phyloP scores from a whole-genome alignment of 2,329 filamentous ascomycete genomes.

The Ophiocordyceps australis region DNA sequence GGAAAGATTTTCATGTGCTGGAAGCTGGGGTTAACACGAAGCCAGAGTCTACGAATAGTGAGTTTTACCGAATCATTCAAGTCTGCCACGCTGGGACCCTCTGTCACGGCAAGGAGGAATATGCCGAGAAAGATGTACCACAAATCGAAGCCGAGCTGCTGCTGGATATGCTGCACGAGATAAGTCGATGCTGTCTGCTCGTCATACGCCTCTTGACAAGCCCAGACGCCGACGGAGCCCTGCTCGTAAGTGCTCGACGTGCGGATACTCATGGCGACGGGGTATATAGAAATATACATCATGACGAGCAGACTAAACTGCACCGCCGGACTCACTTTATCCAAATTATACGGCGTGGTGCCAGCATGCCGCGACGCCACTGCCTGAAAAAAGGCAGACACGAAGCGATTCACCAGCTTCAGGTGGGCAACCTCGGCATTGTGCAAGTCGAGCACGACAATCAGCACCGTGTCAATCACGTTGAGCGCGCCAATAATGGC shows the following conservation, averaged over 20 bases:
- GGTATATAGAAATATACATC: constrained; percentile 48
- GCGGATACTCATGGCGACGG: constrained; percentile 42
- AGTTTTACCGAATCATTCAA: constrained; percentile 6
- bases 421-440: constrained; percentile 29
- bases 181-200: constrained; percentile 5
- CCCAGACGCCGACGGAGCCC: neutral
- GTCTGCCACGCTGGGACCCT: constrained; percentile 10
- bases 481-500: constrained; percentile 31
- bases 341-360: constrained; percentile 30
- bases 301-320: constrained; percentile 42
- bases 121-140: constrained; percentile 21
- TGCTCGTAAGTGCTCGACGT: constrained; percentile 38
- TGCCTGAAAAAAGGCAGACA: constrained; percentile 42
- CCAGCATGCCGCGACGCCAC: constrained; percentile 25
- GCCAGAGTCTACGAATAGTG: rapidly evolving
- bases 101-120: constrained; percentile 4
- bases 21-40: neutral
- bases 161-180: constrained; percentile 14
- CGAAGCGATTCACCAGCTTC: constrained; percentile 23
- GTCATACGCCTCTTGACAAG: too few species aligned
- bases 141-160: constrained; percentile 20
- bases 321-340: constrained; percentile 30
- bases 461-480: constrained; percentile 33
- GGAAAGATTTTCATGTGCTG: constrained; percentile 13
- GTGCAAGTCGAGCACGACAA: constrained; percentile 29